phyloP scores from a whole-genome alignment of 1,139 yeast genomes.

The Protomyces arabidopsidicola region DNA sequence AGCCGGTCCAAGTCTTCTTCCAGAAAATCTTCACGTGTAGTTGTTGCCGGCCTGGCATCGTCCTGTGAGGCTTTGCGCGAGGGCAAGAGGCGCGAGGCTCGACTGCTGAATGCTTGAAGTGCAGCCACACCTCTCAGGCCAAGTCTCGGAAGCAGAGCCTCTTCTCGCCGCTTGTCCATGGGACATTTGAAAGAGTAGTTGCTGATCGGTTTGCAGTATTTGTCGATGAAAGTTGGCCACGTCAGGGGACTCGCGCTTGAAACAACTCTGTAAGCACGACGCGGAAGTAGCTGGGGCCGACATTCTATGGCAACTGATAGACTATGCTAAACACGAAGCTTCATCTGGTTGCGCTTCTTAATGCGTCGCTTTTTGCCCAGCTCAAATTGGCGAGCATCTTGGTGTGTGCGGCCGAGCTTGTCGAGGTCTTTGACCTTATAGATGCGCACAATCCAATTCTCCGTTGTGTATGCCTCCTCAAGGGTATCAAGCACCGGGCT shows the following conservation, averaged over 20 bases:
- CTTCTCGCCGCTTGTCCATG: conserved; percentile 1
- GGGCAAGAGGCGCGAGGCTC: neutral
- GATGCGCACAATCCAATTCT: conserved; percentile 94
- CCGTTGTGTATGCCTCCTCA: conserved; percentile 93
- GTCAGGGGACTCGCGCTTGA: too few relatives aligned
- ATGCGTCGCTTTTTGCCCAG: conserved; percentile 30
- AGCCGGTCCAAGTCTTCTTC: neutral
- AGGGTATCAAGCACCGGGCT: conserved; percentile 31
- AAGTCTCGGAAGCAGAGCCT: neutral
- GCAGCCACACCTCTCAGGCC: neutral
- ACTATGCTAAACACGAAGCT: neutral
- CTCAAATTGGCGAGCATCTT: conserved; percentile 32
- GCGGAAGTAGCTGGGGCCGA: too few relatives aligned
- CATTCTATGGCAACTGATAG: too few relatives aligned
- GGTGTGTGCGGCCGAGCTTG: conserved; percentile 68
- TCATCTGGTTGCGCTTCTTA: conserved; percentile 1
- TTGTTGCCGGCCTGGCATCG: neutral
- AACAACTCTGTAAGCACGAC: too few relatives aligned
- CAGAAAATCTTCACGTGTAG: neutral
- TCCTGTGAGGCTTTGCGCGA: neutral
- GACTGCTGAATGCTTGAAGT: neutral
- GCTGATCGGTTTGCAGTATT: too few relatives aligned
- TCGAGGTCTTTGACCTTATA: conserved; percentile 90
- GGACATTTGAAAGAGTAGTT: neutral
- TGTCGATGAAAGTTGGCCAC: too few relatives aligned